phyloP scores from a whole-genome alignment of 495 filamentous ascomycete genomes.

The Haplographium delicatum region DNA sequence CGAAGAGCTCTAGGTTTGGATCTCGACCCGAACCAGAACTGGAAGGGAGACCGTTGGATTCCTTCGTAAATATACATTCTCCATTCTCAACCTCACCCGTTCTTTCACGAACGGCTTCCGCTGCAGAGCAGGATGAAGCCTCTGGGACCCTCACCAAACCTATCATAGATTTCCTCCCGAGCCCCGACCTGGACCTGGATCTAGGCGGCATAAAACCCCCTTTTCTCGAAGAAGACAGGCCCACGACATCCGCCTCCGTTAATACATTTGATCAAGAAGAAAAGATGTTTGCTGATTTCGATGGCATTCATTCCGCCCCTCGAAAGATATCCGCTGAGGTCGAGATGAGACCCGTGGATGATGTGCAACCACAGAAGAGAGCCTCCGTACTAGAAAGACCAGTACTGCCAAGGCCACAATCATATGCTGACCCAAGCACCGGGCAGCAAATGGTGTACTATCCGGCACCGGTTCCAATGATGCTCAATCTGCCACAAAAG shows the following conservation, averaged over 20 bases:
- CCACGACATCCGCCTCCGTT: constrained; percentile 48
- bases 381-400: constrained; percentile 13
- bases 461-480: constrained; percentile 87
- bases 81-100: constrained; percentile 22
- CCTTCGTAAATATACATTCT: constrained; percentile 23
- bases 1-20: constrained; percentile 45
- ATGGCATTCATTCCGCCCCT: constrained; percentile 67
- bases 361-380: constrained; percentile 6
- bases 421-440: constrained; percentile 57
- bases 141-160: constrained; percentile 22
- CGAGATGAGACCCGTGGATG: not conserved
- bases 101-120: constrained; percentile 19
- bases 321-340: constrained; percentile 9
- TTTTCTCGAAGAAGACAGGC: constrained; percentile 14
- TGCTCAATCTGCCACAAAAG: constrained; percentile 86
- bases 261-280: constrained; percentile 66
- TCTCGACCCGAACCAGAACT: constrained; percentile 47
- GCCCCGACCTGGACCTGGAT: constrained; percentile 1
- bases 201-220: too few relatives aligned
- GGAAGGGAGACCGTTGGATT: constrained; percentile 38
- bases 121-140: constrained; percentile 20
- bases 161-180: constrained; percentile 1
- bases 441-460: constrained; percentile 87
- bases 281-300: constrained; percentile 81
- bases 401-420: constrained; percentile 44